Percentiles rank a stretch among this genome's conserved stretches.
Evolutionary conservation across 2,329 filamentous ascomycete genomes (phyloP).

Genomic region (Didymella pinodella): DNA sequence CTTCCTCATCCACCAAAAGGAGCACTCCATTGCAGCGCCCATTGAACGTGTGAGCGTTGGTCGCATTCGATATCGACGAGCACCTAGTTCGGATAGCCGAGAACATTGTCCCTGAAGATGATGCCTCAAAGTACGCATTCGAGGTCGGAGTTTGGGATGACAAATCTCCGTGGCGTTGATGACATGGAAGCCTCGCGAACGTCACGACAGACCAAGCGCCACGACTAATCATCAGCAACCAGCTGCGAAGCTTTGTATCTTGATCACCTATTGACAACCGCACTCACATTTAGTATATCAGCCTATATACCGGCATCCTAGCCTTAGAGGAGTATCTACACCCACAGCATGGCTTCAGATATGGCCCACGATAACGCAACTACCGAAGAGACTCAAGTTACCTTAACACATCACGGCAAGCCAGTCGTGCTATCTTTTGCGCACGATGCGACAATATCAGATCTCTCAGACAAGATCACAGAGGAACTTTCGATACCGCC

Average conservation of each 20-base stretch:
- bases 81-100: neutral
- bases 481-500: slow-evolving; percentile 65
- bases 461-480: slow-evolving; percentile 68
- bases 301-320: slow-evolving; percentile 1
- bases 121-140: neutral
- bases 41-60: neutral
- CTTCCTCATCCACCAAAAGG: neutral
- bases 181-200: slow-evolving; percentile 49
- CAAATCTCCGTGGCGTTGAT: slow-evolving; percentile 45
- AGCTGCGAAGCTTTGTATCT: slow-evolving; percentile 38
- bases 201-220: slow-evolving; percentile 36
- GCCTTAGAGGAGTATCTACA: neutral
- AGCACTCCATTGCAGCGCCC: neutral
- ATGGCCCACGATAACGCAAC: slow-evolving; percentile 21
- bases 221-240: slow-evolving; percentile 30
- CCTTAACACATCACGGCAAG: slow-evolving; percentile 64
- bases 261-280: slow-evolving; percentile 40
- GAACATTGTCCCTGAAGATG: neutral
- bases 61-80: neutral
- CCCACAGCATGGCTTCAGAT: slow-evolving; percentile 26
- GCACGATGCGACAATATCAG: slow-evolving; percentile 59
- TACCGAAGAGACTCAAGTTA: slow-evolving; percentile 49
- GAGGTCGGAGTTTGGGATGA: slow-evolving; percentile 34
- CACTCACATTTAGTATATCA: slow-evolving; percentile 28
- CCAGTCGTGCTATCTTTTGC: slow-evolving; percentile 59